phyloP scores from a whole-genome alignment of 208 protist species.

The Trypanosoma lewisi region DNA sequence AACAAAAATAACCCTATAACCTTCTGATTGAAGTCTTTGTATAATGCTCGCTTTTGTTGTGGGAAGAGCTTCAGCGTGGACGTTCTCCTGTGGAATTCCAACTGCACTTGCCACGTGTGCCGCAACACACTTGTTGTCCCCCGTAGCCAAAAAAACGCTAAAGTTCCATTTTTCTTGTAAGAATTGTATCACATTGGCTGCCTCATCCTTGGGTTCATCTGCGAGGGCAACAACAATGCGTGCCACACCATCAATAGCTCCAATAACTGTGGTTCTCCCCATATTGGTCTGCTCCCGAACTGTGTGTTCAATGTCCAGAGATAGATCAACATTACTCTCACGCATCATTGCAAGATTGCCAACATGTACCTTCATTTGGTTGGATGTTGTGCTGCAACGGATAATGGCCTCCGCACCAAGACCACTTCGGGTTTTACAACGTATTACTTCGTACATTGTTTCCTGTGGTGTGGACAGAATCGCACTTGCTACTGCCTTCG shows the following conservation, averaged over 20 bases:
- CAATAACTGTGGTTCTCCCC: slow-evolving; percentile 75
- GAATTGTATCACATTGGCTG: slow-evolving; percentile 51
- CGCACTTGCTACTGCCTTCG: slow-evolving; percentile 62
- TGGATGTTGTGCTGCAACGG: background rate
- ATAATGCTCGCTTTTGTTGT: slow-evolving; percentile 83
- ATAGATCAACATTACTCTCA: slow-evolving; percentile 29
- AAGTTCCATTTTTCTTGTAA: slow-evolving; percentile 49
- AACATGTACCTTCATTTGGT: slow-evolving; percentile 54
- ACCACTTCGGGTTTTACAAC: slow-evolving; percentile 44
- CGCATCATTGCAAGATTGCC: slow-evolving; percentile 69
- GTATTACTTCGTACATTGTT: slow-evolving; percentile 30
- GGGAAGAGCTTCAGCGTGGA: slow-evolving; percentile 83
- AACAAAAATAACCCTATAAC: slow-evolving; percentile 70
- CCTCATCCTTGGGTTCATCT: slow-evolving; percentile 89
- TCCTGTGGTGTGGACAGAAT: slow-evolving; percentile 8
- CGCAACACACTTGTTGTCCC: slow-evolving; percentile 78
- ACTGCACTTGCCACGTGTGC: slow-evolving; percentile 53
- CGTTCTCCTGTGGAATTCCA: slow-evolving; percentile 63
- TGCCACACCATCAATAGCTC: slow-evolving; percentile 58
- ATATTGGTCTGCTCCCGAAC: slow-evolving; percentile 32
- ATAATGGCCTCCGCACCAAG: slow-evolving; percentile 52
- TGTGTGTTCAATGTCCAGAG: slow-evolving; percentile 20
- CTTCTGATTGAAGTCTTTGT: slow-evolving; percentile 53
- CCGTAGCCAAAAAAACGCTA: slow-evolving; percentile 77
- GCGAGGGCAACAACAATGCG: slow-evolving; percentile 60